Conservation (phyloP, 2,329 filamentous ascomycete species). For the Aspergillus thermomutatus region DNA sequence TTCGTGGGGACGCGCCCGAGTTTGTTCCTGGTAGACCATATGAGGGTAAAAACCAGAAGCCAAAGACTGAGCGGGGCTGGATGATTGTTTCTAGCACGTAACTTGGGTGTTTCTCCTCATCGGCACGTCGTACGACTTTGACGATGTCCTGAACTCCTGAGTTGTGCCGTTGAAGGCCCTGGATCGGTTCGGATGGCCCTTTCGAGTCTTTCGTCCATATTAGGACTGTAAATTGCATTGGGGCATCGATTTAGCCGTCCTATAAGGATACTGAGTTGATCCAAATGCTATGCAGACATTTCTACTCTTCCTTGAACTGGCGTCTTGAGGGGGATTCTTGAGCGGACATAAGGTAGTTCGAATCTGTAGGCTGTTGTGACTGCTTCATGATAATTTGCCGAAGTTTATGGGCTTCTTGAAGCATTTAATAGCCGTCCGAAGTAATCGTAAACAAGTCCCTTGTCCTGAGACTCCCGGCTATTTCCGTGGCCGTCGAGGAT, state of each 20-base stretch:
- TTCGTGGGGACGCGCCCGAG: constrained; percentile 21
- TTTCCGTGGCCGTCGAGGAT: too few species aligned
- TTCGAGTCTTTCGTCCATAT: not conserved
- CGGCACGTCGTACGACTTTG: not conserved
- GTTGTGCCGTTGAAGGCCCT: not conserved
- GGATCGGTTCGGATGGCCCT: not conserved
- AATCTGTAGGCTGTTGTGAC: not conserved
- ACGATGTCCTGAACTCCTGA: not conserved
- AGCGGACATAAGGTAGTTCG: too few species aligned
- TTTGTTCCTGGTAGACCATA: constrained; percentile 11
- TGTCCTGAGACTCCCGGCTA: too few species aligned
- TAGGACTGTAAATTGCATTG: not conserved
- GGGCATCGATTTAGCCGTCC: not conserved
- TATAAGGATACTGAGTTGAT: not conserved
- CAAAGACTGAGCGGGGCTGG: not conserved
- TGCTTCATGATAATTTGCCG: too few species aligned
- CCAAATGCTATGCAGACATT: not conserved
- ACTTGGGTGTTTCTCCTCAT: not conserved
- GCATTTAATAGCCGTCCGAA: too few species aligned
- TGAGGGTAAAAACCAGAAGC: not conserved
- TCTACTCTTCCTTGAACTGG: not conserved
- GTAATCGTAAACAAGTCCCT: too few species aligned
- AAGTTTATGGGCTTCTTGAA: too few species aligned
- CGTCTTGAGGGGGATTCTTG: not conserved
- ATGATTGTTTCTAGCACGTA: not conserved